Evolutionary conservation across 2,329 filamentous ascomycete species (phyloP).

Genomic region (Eutypella sp.): DNA sequence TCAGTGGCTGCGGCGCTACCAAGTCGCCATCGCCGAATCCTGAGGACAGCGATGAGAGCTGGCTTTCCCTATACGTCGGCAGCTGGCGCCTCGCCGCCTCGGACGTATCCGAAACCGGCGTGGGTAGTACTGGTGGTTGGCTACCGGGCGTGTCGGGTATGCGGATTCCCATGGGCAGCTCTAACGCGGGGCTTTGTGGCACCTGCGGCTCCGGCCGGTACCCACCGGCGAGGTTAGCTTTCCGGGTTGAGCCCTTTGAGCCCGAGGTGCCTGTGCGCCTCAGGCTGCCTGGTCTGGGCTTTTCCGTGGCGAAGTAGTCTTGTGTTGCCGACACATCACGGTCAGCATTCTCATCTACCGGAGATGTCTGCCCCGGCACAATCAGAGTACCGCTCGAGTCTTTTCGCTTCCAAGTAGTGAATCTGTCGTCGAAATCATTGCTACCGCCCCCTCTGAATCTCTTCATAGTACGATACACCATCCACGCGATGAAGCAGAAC

Average conservation of each 20-base stretch:
- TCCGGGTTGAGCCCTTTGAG: too few relatives aligned
- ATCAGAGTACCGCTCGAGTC: slow-evolving; percentile 8
- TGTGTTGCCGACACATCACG: slow-evolving; percentile 17
- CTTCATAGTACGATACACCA: slow-evolving; percentile 36
- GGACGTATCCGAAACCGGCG: slow-evolving; percentile 32
- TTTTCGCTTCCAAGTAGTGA: slow-evolving; percentile 16
- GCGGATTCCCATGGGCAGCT: slow-evolving; percentile 28
- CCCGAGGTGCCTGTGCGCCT: slow-evolving; percentile 10
- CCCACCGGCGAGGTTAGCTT: slow-evolving; percentile 18
- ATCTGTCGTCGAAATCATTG: slow-evolving; percentile 12
- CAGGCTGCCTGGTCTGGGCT: slow-evolving; percentile 13
- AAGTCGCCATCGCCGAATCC: slow-evolving; percentile 61
- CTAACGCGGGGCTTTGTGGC: slow-evolving; percentile 18
- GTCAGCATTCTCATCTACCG: slow-evolving; percentile 19
- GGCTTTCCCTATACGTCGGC: slow-evolving; percentile 39
- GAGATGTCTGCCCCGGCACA: slow-evolving; percentile 18
- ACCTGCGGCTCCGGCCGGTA: slow-evolving; percentile 22
- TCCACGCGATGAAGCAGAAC: slow-evolving; percentile 39
- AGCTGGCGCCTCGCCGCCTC: slow-evolving; percentile 29
- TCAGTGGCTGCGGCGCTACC: slow-evolving; percentile 33
- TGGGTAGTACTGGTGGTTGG: slow-evolving; percentile 34
- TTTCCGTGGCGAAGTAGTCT: slow-evolving; percentile 17
- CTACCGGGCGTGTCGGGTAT: slow-evolving; percentile 32
- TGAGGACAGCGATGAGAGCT: slow-evolving; percentile 57
- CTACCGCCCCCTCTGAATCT: slow-evolving; percentile 23